These are phyloP conservation scores for Lumnitzera racemosa DNA, from an alignment of 345 rosid genomes.

Conservation along the genomic window DNA sequence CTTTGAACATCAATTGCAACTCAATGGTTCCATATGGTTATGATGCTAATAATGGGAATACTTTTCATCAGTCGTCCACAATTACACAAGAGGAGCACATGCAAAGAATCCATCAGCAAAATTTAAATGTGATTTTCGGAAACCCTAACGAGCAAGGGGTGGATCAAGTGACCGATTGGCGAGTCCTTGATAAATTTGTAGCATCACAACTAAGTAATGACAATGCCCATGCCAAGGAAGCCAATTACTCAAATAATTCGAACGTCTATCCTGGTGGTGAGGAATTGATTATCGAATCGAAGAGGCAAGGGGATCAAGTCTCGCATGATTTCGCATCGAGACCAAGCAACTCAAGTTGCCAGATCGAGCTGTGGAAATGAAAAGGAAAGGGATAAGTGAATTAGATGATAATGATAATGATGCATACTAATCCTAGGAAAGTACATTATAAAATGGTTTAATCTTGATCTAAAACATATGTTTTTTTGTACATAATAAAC, in stretches of 20 bases:
- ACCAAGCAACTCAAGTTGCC: conserved; percentile 63
- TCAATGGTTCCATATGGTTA: conserved; percentile 32
- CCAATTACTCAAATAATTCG: conserved; percentile 18
- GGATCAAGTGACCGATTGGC: conserved; percentile 90
- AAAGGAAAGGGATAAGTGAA: conserved; percentile 14
- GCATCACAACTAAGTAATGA: conserved; percentile 96
- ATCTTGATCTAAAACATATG: conserved; percentile 2
- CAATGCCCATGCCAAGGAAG: conserved; percentile 34
- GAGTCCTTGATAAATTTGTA: conserved; percentile 89
- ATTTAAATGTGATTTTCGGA: conserved; percentile 35
- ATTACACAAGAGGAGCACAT: conserved; percentile 50
- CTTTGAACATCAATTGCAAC: conserved; percentile 29
- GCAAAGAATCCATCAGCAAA: conserved; percentile 40
- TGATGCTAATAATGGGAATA: conserved; percentile 36
- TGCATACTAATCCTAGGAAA: conserved; percentile 38
- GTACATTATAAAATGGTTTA: conserved; percentile 3
- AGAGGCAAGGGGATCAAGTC: conserved; percentile 32
- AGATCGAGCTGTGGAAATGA: conserved; percentile 89
- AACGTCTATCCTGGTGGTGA: conserved; percentile 32
- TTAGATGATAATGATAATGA: conserved; percentile 8
- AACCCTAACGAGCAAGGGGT: conserved; percentile 40
- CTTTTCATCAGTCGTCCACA: conserved; percentile 48
- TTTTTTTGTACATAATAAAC: conserved; percentile 61
- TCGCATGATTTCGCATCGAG: conserved; percentile 44
- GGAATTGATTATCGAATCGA: conserved; percentile 39